A percentile compares a stretch with the other conserved stretches of the same genome.
Conservation (phyloP, 345 rosid genomes). For the Triadica sebifera region DNA sequence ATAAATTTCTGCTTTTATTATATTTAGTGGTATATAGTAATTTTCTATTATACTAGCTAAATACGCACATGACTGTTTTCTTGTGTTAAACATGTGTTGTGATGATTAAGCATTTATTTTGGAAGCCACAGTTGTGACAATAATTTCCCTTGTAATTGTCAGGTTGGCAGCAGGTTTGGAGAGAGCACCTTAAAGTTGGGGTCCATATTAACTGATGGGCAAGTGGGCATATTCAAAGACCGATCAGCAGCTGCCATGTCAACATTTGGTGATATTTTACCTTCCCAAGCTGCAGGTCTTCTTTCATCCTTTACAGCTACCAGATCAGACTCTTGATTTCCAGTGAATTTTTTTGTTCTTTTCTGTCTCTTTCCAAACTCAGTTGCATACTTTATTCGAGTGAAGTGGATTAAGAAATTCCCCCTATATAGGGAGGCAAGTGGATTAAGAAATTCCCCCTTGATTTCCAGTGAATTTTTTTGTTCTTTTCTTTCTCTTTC, state of each 20-base stretch:
- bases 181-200: conserved; percentile 96
- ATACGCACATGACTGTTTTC: neutral
- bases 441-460: too few relatives aligned
- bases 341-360: neutral
- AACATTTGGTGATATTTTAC: conserved; percentile 92
- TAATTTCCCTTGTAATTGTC: conserved; percentile 19
- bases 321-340: conserved; percentile 37
- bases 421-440: neutral
- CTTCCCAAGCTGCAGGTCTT: conserved; percentile 91
- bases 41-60: neutral
- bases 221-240: conserved; percentile 95
- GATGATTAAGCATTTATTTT: conserved; percentile 6
- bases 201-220: conserved; percentile 90
- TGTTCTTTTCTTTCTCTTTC: too few relatives aligned
- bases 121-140: conserved; percentile 6
- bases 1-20: neutral
- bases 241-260: conserved; percentile 96
- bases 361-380: neutral
- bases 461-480: too few relatives aligned
- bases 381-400: conserved; percentile 1
- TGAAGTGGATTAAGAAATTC: neutral
- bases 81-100: neutral
- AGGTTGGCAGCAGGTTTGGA: conserved; percentile 97
- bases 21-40: neutral
- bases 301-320: conserved; percentile 89